Conservation (phyloP, 148 eudicot species). For the Rhododendron kiyosumense region DNA sequence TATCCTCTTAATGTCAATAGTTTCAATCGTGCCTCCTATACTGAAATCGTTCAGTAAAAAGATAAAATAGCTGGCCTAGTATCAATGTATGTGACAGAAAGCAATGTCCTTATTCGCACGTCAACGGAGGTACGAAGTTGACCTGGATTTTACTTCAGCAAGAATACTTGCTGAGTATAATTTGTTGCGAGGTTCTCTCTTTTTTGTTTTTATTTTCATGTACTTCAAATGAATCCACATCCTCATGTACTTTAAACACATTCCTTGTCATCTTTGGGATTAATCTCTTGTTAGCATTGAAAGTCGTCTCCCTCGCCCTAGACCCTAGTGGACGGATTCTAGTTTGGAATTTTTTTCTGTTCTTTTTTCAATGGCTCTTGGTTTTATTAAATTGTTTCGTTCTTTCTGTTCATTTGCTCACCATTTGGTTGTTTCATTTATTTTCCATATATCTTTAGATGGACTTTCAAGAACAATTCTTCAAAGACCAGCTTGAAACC, state of each 20-base stretch:
- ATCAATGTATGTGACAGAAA: neutral
- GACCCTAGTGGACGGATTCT: neutral
- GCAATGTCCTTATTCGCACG: neutral
- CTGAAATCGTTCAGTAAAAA: neutral
- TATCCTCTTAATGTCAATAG: conserved; percentile 1
- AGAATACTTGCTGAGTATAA: neutral
- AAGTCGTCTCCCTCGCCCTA: neutral
- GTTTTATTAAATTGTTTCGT: neutral
- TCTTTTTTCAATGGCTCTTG: neutral
- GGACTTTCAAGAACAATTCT: conserved; percentile 60
- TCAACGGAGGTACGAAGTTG: neutral
- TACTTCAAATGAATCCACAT: neutral
- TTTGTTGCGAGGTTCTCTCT: neutral
- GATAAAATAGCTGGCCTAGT: neutral
- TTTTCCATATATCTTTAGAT: conserved; percentile 32
- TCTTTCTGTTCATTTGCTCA: neutral
- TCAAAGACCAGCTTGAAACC: conserved; percentile 46
- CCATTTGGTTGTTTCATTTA: neutral
- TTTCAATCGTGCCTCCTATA: conserved; percentile 9
- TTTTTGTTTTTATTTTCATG: neutral
- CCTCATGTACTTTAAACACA: neutral
- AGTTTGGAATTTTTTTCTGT: neutral
- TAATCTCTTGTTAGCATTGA: neutral
- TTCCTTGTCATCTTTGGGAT: neutral
- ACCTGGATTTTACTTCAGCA: neutral